Base-by-base conservation (phyloP, 257 asterid species). In the Coffea canephora region DNA sequence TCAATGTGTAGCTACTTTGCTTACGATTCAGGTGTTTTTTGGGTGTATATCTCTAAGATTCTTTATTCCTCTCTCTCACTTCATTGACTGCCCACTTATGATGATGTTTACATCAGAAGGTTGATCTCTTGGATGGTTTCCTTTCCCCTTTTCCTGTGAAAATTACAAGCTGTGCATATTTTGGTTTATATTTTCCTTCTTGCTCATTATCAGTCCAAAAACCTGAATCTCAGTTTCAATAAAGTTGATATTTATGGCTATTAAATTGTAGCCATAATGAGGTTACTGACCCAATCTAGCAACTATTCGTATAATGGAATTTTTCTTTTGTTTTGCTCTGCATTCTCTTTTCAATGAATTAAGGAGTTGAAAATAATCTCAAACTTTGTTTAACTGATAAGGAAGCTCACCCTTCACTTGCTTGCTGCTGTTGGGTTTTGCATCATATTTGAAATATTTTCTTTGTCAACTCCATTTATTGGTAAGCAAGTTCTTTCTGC, bases 1-100 rank as follows among this genome's bases (percentile, higher is more conserved):
- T 36, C 87, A 90, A 81, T 96, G 96, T 67, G 91, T 96, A 25
- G 94, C 98, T 5, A 88, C 97, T 71, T 73, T 94, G 86, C 94
- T 92, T 65, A 94, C 89, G 98, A 94, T 96, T 90, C 97, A 91
- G 87, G 90, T 87, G 75, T 69, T 75, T 69, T 19, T 59, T 34
- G 64, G 41, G 39, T 61, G 65, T 50, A 34, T 15, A 52, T 71
- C 8, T 19, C 45, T 57, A 50, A 16, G 14, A 64, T 46, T 16
- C 69, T 7, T 13, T 25, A 34, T 70, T 49, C 54, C 31, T 52
- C 46, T n/a, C 41, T 49, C 69, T 21, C 77, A 27, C 46, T 39
- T 57, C 31, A 66, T 77, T 25, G 25, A 69, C 62, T 15, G 69
- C 6, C 23, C 8, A 5, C 41, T 8, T 23, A 8, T 19, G 4